Evolutionary conservation across 768 basidiomycete genomes (phyloP), one percentile per base, ranked within the genome.

Genomic region (Tylopilus balloui): DNA sequence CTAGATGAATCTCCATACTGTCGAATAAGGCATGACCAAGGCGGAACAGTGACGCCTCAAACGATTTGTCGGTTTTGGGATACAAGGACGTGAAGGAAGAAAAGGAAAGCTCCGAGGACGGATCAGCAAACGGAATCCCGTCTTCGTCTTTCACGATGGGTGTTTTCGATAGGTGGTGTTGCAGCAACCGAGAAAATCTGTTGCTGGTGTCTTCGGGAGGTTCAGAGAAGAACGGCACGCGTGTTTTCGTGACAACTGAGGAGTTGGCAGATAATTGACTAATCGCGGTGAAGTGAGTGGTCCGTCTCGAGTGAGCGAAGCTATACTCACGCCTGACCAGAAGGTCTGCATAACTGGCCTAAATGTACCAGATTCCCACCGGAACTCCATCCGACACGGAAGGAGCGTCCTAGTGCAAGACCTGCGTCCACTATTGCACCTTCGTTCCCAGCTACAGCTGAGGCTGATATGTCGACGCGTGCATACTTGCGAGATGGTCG

Each of bases 11-110:
- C 53, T 87, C 78, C 41, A 95, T 78, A 17, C 79, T 78, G 67
- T 98, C 96, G 61, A 97, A 99, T 1, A 99, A 73, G 1, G 90
- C 89, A 17, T 78, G 78, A 3, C 90, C 93, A 1, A 98, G 81
- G n/a, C 87, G 84, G 73, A 93, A 97, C 31, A 97, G 66, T 8
- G 77, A 77, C 1, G 92, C 88, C 58, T 92, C 86, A 54, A 79
- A 79, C 0, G 86, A 80, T 7, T 73, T 72, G 57, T 95, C 88
- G 20, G 81, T 80, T 6, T 80, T 67, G 6, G 84, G 77, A 65
- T 92, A 91, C 19, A 90, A 71, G 9, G 78, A 68, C 5, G 78
- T 74, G 60, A 94, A 92, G 6, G 91, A 86, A 4, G 79, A 75
- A 66, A 98, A 98, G 32, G 81, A 77, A 19, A 96, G 78, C 13